phyloP scores from a whole-genome alignment of 108 stramenopile genomes.

The Nannochloropsis oceanica region DNA sequence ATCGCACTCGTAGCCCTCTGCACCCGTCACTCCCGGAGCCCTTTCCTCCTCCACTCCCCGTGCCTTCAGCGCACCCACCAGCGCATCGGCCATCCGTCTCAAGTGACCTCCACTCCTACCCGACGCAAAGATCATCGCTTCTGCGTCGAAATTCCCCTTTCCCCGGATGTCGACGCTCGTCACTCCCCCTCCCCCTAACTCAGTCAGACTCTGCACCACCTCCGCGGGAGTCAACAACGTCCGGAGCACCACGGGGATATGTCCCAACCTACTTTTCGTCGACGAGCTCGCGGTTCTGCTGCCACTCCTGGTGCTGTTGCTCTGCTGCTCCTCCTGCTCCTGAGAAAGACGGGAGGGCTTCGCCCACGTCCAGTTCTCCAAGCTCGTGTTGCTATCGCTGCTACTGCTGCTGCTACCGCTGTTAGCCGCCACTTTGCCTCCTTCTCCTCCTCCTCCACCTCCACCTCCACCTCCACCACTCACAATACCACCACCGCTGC shows the following conservation, averaged over 20 bases:
- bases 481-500: neutral
- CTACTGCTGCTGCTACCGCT: neutral
- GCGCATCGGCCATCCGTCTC: constrained; percentile 13
- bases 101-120: constrained; percentile 5
- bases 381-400: neutral
- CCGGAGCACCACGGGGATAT: neutral
- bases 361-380: neutral
- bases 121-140: constrained; percentile 22
- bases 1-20: constrained; percentile 26
- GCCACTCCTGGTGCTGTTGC: neutral
- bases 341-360: neutral
- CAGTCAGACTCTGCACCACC: constrained; percentile 14
- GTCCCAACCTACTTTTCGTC: too few relatives aligned
- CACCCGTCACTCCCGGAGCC: constrained; percentile 22
- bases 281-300: too few relatives aligned
- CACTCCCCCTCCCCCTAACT: constrained; percentile 9
- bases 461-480: neutral
- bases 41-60: neutral
- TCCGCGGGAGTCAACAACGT: constrained; percentile 9
- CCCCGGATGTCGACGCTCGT: neutral
- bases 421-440: neutral
- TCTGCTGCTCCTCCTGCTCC: neutral
- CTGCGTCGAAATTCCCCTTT: constrained; percentile 12
- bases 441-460: neutral
- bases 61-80: constrained; percentile 5